A percentile compares a stretch with the other conserved stretches of the same genome.
These are phyloP conservation scores for Schwanniomyces sp. DNA, from an alignment of 805 yeast genomes.

Conservation along the genomic window DNA sequence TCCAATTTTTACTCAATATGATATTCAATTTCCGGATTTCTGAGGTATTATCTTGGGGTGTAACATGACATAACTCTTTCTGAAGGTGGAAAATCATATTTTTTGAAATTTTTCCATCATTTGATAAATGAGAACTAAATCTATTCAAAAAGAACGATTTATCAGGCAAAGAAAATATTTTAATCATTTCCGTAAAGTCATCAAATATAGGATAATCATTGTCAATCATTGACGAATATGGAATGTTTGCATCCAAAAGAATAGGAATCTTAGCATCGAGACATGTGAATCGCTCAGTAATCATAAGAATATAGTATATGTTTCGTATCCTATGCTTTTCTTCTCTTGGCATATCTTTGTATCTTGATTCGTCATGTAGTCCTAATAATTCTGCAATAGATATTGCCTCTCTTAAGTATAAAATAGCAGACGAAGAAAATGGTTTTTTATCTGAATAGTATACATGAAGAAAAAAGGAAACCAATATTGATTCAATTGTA, in stretches of 20 bases:
- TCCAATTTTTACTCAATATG: constrained; percentile 35
- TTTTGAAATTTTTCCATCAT: neutral
- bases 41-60: constrained; percentile 8
- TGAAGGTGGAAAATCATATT: neutral
- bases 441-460: constrained; percentile 32
- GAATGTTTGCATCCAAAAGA: constrained; percentile 33
- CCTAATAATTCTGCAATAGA: constrained; percentile 36
- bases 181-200: constrained; percentile 36
- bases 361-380: constrained; percentile 29
- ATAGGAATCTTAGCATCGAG: constrained; percentile 39
- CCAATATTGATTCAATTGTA: constrained; percentile 26
- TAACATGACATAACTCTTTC: constrained; percentile 17
- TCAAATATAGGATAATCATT: constrained; percentile 34
- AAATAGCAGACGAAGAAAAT: constrained; percentile 24
- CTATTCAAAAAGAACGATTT: constrained; percentile 31
- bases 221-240: constrained; percentile 32
- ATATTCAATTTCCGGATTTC: constrained; percentile 23
- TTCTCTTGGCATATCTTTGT: constrained; percentile 23
- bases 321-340: constrained; percentile 37
- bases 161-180: constrained; percentile 39
- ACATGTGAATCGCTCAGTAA: constrained; percentile 39
- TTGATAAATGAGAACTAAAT: neutral
- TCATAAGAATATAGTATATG: constrained; percentile 35
- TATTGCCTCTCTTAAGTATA: constrained; percentile 38
- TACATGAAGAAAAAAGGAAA: constrained; percentile 36